Conservation (phyloP, 1,284 basidiomycete genomes). For the Volvariella surrecta region DNA sequence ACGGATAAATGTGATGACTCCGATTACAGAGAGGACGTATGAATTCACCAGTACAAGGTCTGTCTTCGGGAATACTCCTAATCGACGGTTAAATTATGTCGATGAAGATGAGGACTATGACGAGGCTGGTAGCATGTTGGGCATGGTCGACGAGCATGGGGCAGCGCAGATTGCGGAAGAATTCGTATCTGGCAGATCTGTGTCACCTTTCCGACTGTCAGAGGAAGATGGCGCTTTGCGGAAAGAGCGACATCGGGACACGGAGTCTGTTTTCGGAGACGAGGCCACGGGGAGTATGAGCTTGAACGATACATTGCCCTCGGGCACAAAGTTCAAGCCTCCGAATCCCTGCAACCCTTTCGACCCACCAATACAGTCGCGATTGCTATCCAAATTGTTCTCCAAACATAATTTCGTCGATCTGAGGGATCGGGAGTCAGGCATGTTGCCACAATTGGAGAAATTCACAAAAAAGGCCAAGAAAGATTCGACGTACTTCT, state of each 20-base stretch:
- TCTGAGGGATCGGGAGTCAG: conserved; percentile 41
- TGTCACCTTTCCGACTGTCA: conserved; percentile 18
- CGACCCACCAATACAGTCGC: conserved; percentile 57
- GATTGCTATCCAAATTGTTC: conserved; percentile 63
- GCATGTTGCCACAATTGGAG: conserved; percentile 60
- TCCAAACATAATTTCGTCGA: conserved; percentile 63
- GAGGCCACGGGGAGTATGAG: conserved; percentile 55
- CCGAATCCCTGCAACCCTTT: conserved; percentile 89
- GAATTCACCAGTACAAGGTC: conserved; percentile 71
- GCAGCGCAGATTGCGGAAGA: conserved; percentile 32
- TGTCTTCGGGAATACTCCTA: conserved; percentile 29
- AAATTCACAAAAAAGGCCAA: conserved; percentile 56
- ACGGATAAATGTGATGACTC: conserved; percentile 84
- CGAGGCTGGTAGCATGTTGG: not conserved
- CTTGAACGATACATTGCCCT: conserved; percentile 52
- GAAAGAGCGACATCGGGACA: conserved; percentile 16
- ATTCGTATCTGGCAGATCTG: conserved; percentile 16
- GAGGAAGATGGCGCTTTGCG: conserved; percentile 15
- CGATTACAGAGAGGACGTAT: conserved; percentile 87
- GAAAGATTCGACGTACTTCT: conserved; percentile 30
- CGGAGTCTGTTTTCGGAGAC: conserved; percentile 25
- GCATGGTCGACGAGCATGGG: conserved; percentile 14
- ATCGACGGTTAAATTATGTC: conserved; percentile 23
- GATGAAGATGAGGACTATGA: conserved; percentile 21
- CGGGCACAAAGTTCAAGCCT: conserved; percentile 55